A percentile compares a stretch with the other conserved stretches of the same genome.
These are phyloP conservation scores for Trametes coccinea DNA, from an alignment of 768 basidiomycete species.

Conservation along the genomic window DNA sequence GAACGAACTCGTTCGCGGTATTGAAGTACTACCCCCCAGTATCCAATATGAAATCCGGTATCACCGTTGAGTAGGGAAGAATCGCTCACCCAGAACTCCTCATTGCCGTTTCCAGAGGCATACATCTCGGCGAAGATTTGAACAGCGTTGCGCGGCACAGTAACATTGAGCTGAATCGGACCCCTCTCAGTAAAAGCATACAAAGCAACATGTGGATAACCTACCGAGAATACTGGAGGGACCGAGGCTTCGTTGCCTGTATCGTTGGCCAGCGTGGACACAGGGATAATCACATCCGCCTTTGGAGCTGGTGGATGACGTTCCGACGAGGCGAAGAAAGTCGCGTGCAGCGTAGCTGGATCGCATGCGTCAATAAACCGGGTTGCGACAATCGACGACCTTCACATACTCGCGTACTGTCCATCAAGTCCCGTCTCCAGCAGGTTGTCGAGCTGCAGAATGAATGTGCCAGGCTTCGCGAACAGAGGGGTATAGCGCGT, in stretches of 20 bases:
- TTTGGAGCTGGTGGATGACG: conserved; percentile 57
- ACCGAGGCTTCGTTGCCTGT: conserved; percentile 76
- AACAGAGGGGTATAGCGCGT: conserved; percentile 74
- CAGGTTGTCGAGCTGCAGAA: conserved; percentile 73
- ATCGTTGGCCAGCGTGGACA: conserved; percentile 62
- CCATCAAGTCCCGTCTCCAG: conserved; percentile 59
- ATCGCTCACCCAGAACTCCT: conserved; percentile 74
- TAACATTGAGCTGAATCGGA: conserved; percentile 56
- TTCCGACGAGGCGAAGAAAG: conserved; percentile 64
- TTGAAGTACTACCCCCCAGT: conserved; percentile 61
- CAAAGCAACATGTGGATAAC: neutral
- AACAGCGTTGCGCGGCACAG: conserved; percentile 68
- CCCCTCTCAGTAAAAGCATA: neutral
- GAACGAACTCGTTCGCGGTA: conserved; percentile 57
- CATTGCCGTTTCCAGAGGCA: conserved; percentile 63
- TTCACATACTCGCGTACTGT: conserved; percentile 59
- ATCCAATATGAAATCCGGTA: neutral
- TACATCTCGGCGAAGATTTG: conserved; percentile 69
- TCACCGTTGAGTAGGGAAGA: neutral
- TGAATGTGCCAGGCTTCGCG: conserved; percentile 63
- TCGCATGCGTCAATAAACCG: neutral
- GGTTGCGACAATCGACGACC: neutral
- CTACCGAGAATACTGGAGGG: conserved; percentile 70
- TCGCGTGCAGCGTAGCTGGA: conserved; percentile 66
- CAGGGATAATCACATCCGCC: conserved; percentile 66